A percentile compares a stretch with the other conserved stretches of the same genome.
phyloP scores from a whole-genome alignment of 2,329 filamentous ascomycete species.

The Aspergillus costaricaensis region DNA sequence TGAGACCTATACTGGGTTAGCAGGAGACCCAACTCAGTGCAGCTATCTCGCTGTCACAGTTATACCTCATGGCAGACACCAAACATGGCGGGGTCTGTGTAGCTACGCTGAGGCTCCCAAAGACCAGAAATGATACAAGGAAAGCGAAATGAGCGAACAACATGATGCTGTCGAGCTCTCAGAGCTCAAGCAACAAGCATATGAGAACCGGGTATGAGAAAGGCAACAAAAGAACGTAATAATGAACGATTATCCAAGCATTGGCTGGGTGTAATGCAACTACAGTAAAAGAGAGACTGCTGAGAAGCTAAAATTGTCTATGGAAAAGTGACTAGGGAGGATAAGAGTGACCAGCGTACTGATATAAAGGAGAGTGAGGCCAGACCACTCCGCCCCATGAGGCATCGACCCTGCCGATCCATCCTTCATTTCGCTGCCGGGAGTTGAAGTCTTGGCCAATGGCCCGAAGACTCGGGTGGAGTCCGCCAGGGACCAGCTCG shows the following conservation, averaged over 20 bases:
- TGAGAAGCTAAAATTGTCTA: not conserved
- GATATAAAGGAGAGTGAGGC: not conserved
- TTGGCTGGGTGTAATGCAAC: conserved; percentile 6
- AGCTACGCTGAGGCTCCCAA: conserved; percentile 46
- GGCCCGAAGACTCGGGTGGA: too few species aligned
- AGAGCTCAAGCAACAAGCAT: not conserved
- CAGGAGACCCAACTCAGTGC: conserved; percentile 6
- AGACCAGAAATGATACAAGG: conserved; percentile 47
- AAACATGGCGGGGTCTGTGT: conserved; percentile 54
- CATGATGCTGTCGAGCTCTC: conserved; percentile 37
- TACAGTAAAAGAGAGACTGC: conserved; percentile 8
- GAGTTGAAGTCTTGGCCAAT: too few species aligned
- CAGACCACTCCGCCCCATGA: conserved; percentile 14
- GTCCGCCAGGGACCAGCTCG: too few species aligned
- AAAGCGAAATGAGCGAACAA: conserved; percentile 47
- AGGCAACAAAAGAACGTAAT: conserved; percentile 1
- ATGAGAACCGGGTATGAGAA: not conserved
- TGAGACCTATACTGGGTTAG: conserved; percentile 36
- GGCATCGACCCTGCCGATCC: conserved; percentile 16
- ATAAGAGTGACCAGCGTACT: not conserved
- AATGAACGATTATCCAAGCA: conserved; percentile 17
- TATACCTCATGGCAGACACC: conserved; percentile 54
- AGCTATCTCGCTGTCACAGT: not conserved
- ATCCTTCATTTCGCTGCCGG: too few species aligned
- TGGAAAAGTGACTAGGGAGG: not conserved